Evolutionary conservation across 2,329 filamentous ascomycete genomes (phyloP), one percentile per base, ranked within the genome.

Genomic region (Neodidymelliopsis sp.): DNA sequence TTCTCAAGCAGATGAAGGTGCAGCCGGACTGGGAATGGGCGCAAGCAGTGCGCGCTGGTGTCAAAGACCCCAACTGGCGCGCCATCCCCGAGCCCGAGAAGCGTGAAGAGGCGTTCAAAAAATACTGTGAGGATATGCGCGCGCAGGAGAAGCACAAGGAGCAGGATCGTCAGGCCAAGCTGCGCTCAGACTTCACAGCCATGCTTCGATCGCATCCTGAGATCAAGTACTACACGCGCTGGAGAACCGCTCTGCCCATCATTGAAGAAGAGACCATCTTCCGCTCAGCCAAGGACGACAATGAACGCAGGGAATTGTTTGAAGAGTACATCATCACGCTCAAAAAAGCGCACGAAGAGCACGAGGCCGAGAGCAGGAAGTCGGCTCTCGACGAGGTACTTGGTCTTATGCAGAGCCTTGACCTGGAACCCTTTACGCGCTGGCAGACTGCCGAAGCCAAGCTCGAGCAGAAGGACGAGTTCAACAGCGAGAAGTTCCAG

Each of bases 161-260:
- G 69, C 93, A 96, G 75, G 93, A 97, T 76, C 88, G 94, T 70
- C 82, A 96, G 73, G 82, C 90, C 63, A 97, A 97, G 78, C 82
- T 97, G 67, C 90, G 91, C 66, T 83, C 89, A 73, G 94, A 97
- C 79, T 99, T 99, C 74, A 88, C 89, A 61, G 92, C 87, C 45
- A 99, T 99, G 94, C 83, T 99, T 60, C 91, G 88, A 75, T 92
- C 91, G 59, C 93, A 99, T 73, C 91, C 92, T 53, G 94, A 99
- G 74, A 97, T 99, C 74, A 94, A 92, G 74, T 86, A 97, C 72
- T 97, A 95, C 74, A 97, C 93, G 30, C 88, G 91, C 54, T 99
- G 94, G 94, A 96, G 91, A 81, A 97, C 91, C 12, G 94, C 93
- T 42, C 87, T 90, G 38, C 91, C 91, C 8, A 95, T 97, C 57